Base-by-base conservation (phyloP, 2,329 filamentous ascomycete species). In the Talaromyces sp. region DNA sequence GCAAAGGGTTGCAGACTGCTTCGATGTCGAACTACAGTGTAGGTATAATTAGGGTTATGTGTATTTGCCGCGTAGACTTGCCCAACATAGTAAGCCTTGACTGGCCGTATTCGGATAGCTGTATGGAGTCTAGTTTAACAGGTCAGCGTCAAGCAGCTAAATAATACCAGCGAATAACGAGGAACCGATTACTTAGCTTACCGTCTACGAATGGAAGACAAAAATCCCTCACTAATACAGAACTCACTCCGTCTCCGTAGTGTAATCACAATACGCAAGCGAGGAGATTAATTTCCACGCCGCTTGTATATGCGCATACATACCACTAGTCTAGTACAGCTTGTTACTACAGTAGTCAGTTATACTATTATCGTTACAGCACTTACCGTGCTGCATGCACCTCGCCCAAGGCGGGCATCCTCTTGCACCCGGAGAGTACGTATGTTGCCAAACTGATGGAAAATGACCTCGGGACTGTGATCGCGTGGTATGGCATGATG, bases 381-480 rank as follows among this genome's bases (percentile, higher is more conserved):
- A 50, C 7, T 25, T 17, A 43, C 19, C 60, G 13, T 15, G 19
- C 49, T 39, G 11, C 19, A 60, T 65, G 63, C 63, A 65, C 27
- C 39, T 62, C 63, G 63, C 63, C 58, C 49, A 65, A 65, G 59
- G 49, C 35, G 59, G 63, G 61, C 43, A 39, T 45, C 31, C 17
- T 37, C 3, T n/a, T 50, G 19, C 33, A 19, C 22, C 39, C 5
- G 9, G 8, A 43, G 6, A 31, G 22, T 4, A n/a, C 17, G 9
- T 37, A 11, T 37, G n/a, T 54, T 17, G 27, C 35, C 27, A 54
- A 31, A 35, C 22, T 37, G 17, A 19, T 13, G 7, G 13, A 37
- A 56, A 11, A 56, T 56, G 52, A 37, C 52, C 52, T 56, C 50
- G 31, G 50, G 31, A 35, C 8, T 13, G 11, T 39, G 52, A 52